These are phyloP conservation scores for Aureobasidium namibiae DNA, from an alignment of 2,329 filamentous ascomycete genomes.

Conservation along the genomic window DNA sequence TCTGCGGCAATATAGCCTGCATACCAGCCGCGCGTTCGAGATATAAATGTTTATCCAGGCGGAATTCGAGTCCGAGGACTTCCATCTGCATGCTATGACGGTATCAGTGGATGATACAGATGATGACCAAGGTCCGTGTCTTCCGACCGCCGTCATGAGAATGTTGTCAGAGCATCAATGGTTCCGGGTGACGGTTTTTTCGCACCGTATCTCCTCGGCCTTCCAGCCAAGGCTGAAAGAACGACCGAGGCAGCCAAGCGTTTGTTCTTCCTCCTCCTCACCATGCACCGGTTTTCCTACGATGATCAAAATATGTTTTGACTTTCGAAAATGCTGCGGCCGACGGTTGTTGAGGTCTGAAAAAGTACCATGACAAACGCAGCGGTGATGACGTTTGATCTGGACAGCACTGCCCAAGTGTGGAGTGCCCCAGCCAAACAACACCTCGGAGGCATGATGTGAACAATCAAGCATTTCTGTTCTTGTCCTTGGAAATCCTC, in stretches of 20 bases:
- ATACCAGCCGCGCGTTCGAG: conserved; percentile 1
- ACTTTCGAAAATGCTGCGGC: neutral
- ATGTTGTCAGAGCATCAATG: neutral
- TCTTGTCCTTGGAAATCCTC: neutral
- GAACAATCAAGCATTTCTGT: neutral
- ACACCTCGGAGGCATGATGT: no score
- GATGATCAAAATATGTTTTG: conserved; percentile 3
- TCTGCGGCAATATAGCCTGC: neutral
- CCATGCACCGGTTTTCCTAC: neutral
- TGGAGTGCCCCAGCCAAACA: no score
- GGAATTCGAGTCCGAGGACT: neutral
- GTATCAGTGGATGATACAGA: neutral
- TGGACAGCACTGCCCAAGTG: neutral
- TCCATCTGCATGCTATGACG: neutral
- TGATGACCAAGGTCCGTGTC: neutral
- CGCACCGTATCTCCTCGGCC: conserved; percentile 1
- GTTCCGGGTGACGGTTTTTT: neutral
- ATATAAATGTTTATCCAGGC: neutral
- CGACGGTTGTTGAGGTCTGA: neutral
- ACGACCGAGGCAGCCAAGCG: no score
- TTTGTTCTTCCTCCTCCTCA: neutral
- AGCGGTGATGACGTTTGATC: neutral
- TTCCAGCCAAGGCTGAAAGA: neutral
- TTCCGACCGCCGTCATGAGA: neutral
- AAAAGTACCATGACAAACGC: conserved; percentile 1